Percentiles rank a stretch among this genome's conserved stretches.
phyloP scores from a whole-genome alignment of 106 monocot genomes.

The Ottelia alismoides region DNA sequence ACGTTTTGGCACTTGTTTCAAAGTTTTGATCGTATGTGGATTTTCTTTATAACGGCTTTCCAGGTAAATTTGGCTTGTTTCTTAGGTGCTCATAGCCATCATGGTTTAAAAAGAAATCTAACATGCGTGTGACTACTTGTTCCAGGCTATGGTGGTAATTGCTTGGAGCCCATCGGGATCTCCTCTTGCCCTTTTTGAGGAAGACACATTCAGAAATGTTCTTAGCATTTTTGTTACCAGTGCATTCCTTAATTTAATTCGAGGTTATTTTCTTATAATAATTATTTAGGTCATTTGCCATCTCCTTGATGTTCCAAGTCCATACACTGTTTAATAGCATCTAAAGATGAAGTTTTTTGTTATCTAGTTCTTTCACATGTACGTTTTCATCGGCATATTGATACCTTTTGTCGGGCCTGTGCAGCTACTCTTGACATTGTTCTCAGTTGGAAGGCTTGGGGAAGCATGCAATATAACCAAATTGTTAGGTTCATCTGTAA shows the following conservation, averaged over 20 bases:
- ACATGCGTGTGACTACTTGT: not conserved
- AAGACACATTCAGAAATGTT: slow-evolving; percentile 75
- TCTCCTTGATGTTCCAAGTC: not conserved
- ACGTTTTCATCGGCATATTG: slow-evolving; percentile 7
- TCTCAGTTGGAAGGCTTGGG: slow-evolving; percentile 97
- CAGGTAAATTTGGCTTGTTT: slow-evolving; percentile 38
- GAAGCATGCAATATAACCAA: slow-evolving; percentile 72
- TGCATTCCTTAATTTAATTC: slow-evolving; percentile 87
- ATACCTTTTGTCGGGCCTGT: not conserved
- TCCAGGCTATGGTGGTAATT: slow-evolving; percentile 90
- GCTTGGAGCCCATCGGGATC: slow-evolving; percentile 92
- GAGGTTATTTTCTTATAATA: slow-evolving; percentile 28
- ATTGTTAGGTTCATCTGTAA: slow-evolving; percentile 78
- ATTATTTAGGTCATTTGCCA: too few species aligned
- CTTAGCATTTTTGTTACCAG: slow-evolving; percentile 89
- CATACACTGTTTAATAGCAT: not conserved
- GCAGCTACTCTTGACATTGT: slow-evolving; percentile 79
- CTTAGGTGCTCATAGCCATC: not conserved
- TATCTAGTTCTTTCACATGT: not conserved
- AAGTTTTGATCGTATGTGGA: slow-evolving; percentile 99
- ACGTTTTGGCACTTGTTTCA: slow-evolving; percentile 88
- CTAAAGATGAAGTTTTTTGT: not conserved
- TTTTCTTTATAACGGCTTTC: slow-evolving; percentile 76
- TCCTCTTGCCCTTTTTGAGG: slow-evolving; percentile 55
- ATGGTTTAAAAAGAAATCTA: not conserved